Percentiles rank a stretch among this genome's conserved stretches.
Evolutionary conservation across 1,139 yeast genomes (phyloP).

Genomic region (Hyphopichia fennica): DNA sequence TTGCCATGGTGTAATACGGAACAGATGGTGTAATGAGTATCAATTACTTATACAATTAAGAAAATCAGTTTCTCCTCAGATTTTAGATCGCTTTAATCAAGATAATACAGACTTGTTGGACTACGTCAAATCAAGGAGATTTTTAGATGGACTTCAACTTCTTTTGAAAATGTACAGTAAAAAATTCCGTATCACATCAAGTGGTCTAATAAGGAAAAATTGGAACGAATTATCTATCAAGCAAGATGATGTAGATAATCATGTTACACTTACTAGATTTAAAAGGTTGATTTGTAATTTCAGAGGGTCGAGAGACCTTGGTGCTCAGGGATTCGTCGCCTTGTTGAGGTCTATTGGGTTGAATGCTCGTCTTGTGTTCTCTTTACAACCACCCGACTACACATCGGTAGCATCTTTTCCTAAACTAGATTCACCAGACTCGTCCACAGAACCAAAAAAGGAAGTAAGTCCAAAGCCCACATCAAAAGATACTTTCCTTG

Average conservation of each 20-base stretch:
- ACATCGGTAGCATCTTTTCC: slow-evolving; percentile 37
- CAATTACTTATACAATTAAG: slow-evolving; percentile 39
- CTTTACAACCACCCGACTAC: slow-evolving; percentile 89
- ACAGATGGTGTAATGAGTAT: slow-evolving; percentile 69
- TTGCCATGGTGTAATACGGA: slow-evolving; percentile 65
- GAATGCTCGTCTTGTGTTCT: slow-evolving; percentile 72
- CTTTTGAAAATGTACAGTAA: slow-evolving; percentile 63
- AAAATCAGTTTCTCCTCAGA: slow-evolving; percentile 46
- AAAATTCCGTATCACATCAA: slow-evolving; percentile 52
- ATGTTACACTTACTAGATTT: slow-evolving; percentile 40
- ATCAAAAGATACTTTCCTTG: neutral
- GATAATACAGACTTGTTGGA: slow-evolving; percentile 30
- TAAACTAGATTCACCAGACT: slow-evolving; percentile 7
- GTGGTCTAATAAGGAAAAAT: slow-evolving; percentile 48
- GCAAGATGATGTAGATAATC: slow-evolving; percentile 20
- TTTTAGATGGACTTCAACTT: slow-evolving; percentile 72
- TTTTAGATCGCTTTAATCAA: slow-evolving; percentile 51
- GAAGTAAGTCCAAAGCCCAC: neutral
- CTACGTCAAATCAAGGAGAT: slow-evolving; percentile 59
- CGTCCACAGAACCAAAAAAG: slow-evolving; percentile 3
- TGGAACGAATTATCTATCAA: slow-evolving; percentile 55
- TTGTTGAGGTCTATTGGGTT: slow-evolving; percentile 70
- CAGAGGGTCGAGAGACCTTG: slow-evolving; percentile 75
- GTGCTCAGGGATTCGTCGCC: slow-evolving; percentile 86
- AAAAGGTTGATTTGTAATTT: slow-evolving; percentile 38